A percentile compares a stretch with the other conserved stretches of the same genome.
Conservation (phyloP, 345 rosid species). For the Mallotus nudiflorus region DNA sequence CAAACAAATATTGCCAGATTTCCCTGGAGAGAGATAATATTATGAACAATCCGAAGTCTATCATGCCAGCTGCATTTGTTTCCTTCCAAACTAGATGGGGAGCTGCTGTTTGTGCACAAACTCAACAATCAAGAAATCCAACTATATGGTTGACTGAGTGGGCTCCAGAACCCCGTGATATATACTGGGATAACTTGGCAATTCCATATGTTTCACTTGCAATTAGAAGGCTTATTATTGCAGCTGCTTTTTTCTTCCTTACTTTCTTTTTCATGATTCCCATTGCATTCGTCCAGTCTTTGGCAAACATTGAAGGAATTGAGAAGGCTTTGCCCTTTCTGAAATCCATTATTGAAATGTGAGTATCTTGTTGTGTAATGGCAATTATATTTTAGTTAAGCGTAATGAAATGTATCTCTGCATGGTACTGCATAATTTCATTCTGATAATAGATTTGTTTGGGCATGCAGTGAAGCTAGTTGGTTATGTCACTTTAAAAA, state of each 20-base stretch:
- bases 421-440: neutral
- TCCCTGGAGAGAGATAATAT: slow-evolving; percentile 57
- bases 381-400: neutral
- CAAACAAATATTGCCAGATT: slow-evolving; percentile 47
- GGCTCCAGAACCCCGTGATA: slow-evolving; percentile 93
- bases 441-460: neutral
- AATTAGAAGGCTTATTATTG: slow-evolving; percentile 63
- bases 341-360: slow-evolving; percentile 75
- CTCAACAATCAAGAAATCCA: slow-evolving; percentile 89
- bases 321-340: slow-evolving; percentile 85
- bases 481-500: no score
- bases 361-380: slow-evolving; percentile 28
- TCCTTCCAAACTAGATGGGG: slow-evolving; percentile 93
- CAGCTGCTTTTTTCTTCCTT: slow-evolving; percentile 77
- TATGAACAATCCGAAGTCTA: slow-evolving; percentile 43
- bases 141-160: slow-evolving; percentile 89
- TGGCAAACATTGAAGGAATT: slow-evolving; percentile 88
- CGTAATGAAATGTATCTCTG: no score
- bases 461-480: no score
- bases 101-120: slow-evolving; percentile 89
- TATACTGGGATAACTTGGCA: slow-evolving; percentile 84
- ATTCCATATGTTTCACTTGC: slow-evolving; percentile 86
- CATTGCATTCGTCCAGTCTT: slow-evolving; percentile 83
- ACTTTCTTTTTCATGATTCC: slow-evolving; percentile 98
- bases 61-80: slow-evolving; percentile 83